A percentile compares a stretch with the other conserved stretches of the same genome.
phyloP scores from a whole-genome alignment of 2,329 filamentous ascomycete genomes.

The Rugonectria rugulosa region DNA sequence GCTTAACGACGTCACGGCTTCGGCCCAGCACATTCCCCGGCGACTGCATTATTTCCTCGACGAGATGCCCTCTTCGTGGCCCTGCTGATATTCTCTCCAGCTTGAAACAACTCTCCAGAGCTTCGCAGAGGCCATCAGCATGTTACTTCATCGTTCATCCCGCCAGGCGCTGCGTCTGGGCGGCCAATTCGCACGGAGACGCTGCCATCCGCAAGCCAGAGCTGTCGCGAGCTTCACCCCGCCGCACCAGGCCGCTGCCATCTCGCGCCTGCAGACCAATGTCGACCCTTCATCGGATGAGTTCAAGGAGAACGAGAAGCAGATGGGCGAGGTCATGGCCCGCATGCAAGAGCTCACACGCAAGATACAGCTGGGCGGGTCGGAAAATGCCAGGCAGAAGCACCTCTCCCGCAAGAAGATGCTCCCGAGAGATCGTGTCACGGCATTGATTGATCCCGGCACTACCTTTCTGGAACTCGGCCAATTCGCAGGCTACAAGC shows the following conservation, averaged over 20 bases:
- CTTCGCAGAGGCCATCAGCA: constrained; percentile 35
- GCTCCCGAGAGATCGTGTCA: constrained; percentile 88
- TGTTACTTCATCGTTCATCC: constrained; percentile 58
- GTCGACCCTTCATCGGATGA: constrained; percentile 81
- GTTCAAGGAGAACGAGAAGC: constrained; percentile 80
- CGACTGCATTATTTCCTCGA: constrained; percentile 20
- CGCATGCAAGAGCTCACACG: constrained; percentile 74
- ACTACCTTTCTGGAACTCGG: constrained; percentile 94
- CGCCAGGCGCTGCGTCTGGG: constrained; percentile 53
- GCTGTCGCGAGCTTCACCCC: constrained; percentile 79
- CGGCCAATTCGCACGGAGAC: constrained; percentile 46
- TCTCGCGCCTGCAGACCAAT: constrained; percentile 78
- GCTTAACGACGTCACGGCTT: constrained; percentile 20
- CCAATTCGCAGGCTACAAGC: constrained; percentile 83
- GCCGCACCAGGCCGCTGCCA: constrained; percentile 80
- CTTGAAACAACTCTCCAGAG: constrained; percentile 5
- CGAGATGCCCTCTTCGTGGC: constrained; percentile 19
- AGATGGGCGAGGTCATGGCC: constrained; percentile 78
- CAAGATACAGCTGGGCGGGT: constrained; percentile 77
- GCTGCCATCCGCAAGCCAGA: constrained; percentile 43
- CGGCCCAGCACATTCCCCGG: constrained; percentile 26
- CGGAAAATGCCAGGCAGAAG: constrained; percentile 84
- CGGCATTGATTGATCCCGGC: constrained; percentile 86
- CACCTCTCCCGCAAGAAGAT: constrained; percentile 91
- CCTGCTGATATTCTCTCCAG: constrained; percentile 6